A percentile compares a stretch with the other conserved stretches of the same genome.
phyloP scores from a whole-genome alignment of 805 yeast species.

The Barnettozyma populi region DNA sequence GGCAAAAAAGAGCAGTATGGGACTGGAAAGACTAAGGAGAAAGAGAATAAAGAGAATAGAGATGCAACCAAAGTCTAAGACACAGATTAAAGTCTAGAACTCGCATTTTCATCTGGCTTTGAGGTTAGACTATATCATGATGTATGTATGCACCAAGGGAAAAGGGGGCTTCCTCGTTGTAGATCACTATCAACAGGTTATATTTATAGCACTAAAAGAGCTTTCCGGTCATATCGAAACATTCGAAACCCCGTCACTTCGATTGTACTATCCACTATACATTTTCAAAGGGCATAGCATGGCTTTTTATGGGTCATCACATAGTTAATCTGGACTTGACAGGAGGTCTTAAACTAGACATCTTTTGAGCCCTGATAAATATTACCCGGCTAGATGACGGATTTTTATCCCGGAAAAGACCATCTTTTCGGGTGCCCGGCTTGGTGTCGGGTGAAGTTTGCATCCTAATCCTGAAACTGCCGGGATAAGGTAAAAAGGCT shows the following conservation, averaged over 20 bases:
- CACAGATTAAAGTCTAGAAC: background rate
- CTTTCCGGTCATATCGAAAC: too few relatives aligned
- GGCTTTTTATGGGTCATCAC: too few relatives aligned
- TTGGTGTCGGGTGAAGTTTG: background rate
- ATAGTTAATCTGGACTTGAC: too few relatives aligned
- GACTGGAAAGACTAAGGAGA: background rate
- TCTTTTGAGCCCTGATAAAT: too few relatives aligned
- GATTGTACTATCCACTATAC: too few relatives aligned
- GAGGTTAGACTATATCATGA: background rate
- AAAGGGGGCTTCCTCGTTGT: too few relatives aligned
- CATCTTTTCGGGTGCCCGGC: background rate
- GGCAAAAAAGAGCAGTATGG: constrained; percentile 1
- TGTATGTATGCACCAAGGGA: background rate
- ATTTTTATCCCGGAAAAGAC: background rate
- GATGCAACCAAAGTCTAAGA: background rate
- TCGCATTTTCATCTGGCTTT: background rate
- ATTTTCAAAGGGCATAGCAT: too few relatives aligned
- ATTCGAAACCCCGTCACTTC: too few relatives aligned
- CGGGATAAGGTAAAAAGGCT: background rate
- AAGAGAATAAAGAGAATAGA: background rate
- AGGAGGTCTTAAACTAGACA: too few relatives aligned
- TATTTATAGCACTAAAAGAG: too few relatives aligned
- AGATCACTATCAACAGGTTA: too few relatives aligned
- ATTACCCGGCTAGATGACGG: background rate
- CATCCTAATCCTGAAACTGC: background rate